These are phyloP conservation scores for Trichocladium antarcticum DNA, from an alignment of 495 filamentous ascomycete species.

Conservation along the genomic window DNA sequence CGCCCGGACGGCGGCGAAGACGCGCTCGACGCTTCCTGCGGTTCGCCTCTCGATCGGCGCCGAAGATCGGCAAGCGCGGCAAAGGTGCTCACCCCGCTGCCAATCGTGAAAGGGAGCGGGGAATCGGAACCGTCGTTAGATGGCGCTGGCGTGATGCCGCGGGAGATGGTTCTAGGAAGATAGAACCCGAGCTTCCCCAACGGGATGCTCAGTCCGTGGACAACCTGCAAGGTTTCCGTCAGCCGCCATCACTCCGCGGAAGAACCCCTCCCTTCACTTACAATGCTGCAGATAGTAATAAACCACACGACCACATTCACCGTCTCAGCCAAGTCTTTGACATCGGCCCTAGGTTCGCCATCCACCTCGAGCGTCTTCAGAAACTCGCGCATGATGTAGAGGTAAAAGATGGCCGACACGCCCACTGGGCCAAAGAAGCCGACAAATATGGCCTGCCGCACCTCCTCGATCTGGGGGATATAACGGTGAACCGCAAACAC, in stretches of 20 bases:
- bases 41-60: constrained; percentile 9
- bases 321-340: constrained; percentile 48
- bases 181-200: constrained; percentile 73
- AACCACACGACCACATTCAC: constrained; percentile 77
- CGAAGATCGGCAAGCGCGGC: constrained; percentile 21
- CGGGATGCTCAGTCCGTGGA: constrained; percentile 78
- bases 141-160: constrained; percentile 19
- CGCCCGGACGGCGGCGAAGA: constrained; percentile 19
- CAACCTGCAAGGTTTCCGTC: constrained; percentile 42
- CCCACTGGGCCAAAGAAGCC: constrained; percentile 94
- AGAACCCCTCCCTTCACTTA: constrained; percentile 35
- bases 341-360: constrained; percentile 54
- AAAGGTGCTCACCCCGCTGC: constrained; percentile 19
- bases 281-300: constrained; percentile 72
- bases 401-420: constrained; percentile 85
- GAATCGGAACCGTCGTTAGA: constrained; percentile 12
- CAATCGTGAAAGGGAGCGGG: constrained; percentile 16
- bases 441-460: constrained; percentile 65
- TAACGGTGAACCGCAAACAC: constrained; percentile 61
- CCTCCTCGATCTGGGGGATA: constrained; percentile 69
- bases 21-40: constrained; percentile 12
- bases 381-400: constrained; percentile 69
- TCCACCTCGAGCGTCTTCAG: constrained; percentile 44
- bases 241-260: background rate
- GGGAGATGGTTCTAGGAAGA: constrained; percentile 65